Evolutionary conservation across 2,329 filamentous ascomycete species (phyloP), one percentile per base, ranked within the genome.

Genomic region (Lojkania enalia): DNA sequence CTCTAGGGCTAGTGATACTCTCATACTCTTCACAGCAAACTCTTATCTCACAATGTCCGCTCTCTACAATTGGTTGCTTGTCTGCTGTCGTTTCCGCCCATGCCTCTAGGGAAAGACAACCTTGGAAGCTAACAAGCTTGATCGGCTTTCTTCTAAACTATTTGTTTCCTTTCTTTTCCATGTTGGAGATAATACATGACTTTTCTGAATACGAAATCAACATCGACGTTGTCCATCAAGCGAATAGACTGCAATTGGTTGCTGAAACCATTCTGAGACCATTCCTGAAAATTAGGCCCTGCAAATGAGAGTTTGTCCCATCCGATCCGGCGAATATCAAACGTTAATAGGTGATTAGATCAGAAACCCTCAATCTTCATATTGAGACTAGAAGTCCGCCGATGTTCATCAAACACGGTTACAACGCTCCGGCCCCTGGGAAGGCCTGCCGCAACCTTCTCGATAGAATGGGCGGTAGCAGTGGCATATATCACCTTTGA

Each of bases 61-160:
- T 50, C 44, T 47, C 48, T 47, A 50, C 16, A 30, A 43, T 42
- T 39, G 38, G 46, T 43, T 49, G 42, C 46, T 46, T 49, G 46
- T 49, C 33, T 46, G 39, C 46, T 46, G 25, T 46, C 46, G 30
- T 48, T 48, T 42, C 36, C 15, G 27, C 39, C 33, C 30, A 23
- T 35, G 35, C 37, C 33, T 42, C 40, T 20, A 44, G 41, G 30
- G 30, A n/a, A n/a, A n/a, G n/a, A n/a, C n/a, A n/a, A n/a, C n/a
- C n/a, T n/a, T n/a, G n/a, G n/a, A n/a, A 44, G 42, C 42, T 44
- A 44, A 39, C 37, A 40, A 39, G 33, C 42, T 32, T 38, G 25
- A 44, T 39, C 35, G 35, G 42, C 42, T 44, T 33, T 39, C 42
- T 38, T 44, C 33, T 44, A 36, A 40, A 31, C 37, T 40, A 30